Base-by-base conservation (phyloP, 192 early-diverging fungal genomes). In the Funneliformis mosseae region DNA sequence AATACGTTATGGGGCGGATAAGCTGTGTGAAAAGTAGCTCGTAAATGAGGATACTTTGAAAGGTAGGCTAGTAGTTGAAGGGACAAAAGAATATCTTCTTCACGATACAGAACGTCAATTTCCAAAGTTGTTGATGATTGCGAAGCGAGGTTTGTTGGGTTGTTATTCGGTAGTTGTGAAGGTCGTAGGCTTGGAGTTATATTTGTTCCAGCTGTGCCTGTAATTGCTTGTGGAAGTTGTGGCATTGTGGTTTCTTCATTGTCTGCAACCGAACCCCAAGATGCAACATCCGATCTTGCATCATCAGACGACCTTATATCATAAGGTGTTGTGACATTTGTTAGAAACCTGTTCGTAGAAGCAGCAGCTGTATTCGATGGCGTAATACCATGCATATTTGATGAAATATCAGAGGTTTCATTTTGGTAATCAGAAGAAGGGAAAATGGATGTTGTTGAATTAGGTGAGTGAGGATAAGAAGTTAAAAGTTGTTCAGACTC, bases 61-160 rank as follows among this genome's bases (percentile, higher is more conserved):
- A 98, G 90, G 78, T 96, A 96, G 42, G 95, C 95, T 12, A 96
- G 88, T 16, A 98, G 86, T 85, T 97, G 96, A 74, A 94, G 86
- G 5, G 94, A 91, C 59, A 95, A 88, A 41, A 95, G 84, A 41
- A 96, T 91, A 68, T 97, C 94, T 77, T 96, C 94, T 73, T 92
- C 90, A 76, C 93, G 92, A 77, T 91, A 92, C 76, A 96, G 88
- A 66, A 92, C 86, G 74, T 92, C 86, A 23, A 84, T 78, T 61
- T 78, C 77, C 21, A 86, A 80, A 43, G 79, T 71, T 28, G 85
- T 83, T 27, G 63, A 28, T 66, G 27, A 18, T 64, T 64, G 67
- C 12, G 67, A 38, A 68, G 67, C 18, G 12, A 83, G 81, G 28
- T 84, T 80, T 28, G 84, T 60, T 41, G 77, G 38, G 5, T 82